Conservation (phyloP, 169 alveolate genomes). For the Plasmodium ovale region DNA sequence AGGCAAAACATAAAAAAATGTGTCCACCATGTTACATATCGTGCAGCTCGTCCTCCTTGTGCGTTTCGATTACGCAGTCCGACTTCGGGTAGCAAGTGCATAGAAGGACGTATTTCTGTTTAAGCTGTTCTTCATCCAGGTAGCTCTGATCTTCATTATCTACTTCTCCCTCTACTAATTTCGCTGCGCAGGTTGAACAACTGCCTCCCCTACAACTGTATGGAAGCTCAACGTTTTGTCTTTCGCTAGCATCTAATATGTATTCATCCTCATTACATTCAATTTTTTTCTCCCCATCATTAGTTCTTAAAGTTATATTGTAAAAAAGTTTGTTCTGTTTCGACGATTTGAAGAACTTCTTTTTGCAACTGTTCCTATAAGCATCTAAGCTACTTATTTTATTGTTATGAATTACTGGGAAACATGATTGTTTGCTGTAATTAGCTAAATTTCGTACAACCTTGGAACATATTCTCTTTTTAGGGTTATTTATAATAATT, state of each 20-base stretch:
- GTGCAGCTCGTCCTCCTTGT: constrained; percentile 88
- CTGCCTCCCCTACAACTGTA: constrained; percentile 91
- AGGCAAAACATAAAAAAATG: no score
- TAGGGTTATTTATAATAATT: constrained; percentile 14
- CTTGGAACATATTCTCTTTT: background rate
- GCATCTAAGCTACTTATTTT: background rate
- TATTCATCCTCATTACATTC: constrained; percentile 90
- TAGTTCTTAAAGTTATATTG: constrained; percentile 71
- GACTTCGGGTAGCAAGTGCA: constrained; percentile 89
- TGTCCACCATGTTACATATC: constrained; percentile 21
- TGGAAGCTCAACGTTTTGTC: constrained; percentile 89
- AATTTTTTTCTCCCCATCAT: constrained; percentile 84
- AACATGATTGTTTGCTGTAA: constrained; percentile 10
- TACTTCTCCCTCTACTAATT: constrained; percentile 84
- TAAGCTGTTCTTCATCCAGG: constrained; percentile 85
- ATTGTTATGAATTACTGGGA: background rate
- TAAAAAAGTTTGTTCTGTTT: constrained; percentile 55
- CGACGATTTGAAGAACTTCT: constrained; percentile 21
- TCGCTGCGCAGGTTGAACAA: constrained; percentile 91
- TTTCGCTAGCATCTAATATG: constrained; percentile 90
- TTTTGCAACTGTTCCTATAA: background rate
- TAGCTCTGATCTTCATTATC: constrained; percentile 89
- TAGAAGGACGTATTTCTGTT: constrained; percentile 84
- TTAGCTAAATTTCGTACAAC: constrained; percentile 26
- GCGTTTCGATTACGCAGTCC: constrained; percentile 89